phyloP scores from a whole-genome alignment of 2,329 filamentous ascomycete genomes.

The Periconia macrospinosa region DNA sequence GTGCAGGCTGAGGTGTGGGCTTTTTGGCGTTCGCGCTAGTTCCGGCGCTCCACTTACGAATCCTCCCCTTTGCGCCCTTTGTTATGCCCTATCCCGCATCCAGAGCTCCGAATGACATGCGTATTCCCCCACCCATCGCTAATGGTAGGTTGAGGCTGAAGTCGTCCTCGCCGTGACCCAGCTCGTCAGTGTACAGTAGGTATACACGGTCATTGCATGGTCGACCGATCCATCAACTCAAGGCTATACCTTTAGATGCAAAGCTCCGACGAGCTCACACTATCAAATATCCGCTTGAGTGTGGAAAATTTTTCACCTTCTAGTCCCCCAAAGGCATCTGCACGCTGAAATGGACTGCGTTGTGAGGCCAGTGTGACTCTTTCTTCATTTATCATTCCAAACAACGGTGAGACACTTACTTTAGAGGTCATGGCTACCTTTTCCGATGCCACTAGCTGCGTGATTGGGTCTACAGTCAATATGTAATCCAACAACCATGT shows the following conservation, averaged over 20 bases:
- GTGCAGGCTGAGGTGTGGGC: not conserved
- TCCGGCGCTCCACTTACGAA: not conserved
- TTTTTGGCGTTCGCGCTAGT: not conserved
- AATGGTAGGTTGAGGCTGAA: slow-evolving; percentile 12
- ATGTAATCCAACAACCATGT: no score
- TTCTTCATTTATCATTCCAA: not conserved
- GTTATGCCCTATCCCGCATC: not conserved
- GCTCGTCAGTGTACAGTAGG: slow-evolving; percentile 12
- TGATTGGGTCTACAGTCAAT: not conserved
- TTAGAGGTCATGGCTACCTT: no score
- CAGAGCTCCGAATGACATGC: not conserved
- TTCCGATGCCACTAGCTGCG: no score
- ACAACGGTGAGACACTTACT: no score
- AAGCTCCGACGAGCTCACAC: not conserved
- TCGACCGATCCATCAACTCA: not conserved
- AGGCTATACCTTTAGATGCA: no score
- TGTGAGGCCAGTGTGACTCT: not conserved
- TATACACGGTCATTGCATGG: slow-evolving; percentile 7
- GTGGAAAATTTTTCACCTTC: not conserved
- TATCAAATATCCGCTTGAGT: not conserved
- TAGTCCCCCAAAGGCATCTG: not conserved
- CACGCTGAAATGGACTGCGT: not conserved
- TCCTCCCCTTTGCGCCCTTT: not conserved
- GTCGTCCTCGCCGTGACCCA: slow-evolving; percentile 3
- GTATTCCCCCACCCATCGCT: no score